Percentiles rank a stretch among this genome's conserved stretches.
Evolutionary conservation across 495 filamentous ascomycete species (phyloP).

Genomic region (Trichoderma reesei): DNA sequence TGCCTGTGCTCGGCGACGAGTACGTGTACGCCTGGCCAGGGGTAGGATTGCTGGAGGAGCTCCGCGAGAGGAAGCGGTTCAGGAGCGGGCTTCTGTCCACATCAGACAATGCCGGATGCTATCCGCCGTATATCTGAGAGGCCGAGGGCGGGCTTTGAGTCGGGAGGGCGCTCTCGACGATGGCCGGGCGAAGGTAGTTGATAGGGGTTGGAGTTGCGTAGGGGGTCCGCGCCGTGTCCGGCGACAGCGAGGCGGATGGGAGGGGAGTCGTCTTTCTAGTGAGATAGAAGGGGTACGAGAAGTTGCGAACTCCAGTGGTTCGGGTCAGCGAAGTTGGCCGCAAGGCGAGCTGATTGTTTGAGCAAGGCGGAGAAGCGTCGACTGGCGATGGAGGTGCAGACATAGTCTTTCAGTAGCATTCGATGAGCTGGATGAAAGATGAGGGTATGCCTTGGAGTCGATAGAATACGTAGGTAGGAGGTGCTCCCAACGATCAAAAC

Average conservation of each 20-base stretch:
- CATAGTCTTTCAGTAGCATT: neutral
- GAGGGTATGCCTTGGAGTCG: neutral
- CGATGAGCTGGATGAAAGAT: neutral
- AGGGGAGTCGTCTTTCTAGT: neutral
- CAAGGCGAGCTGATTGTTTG: neutral
- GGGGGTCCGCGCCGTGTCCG: neutral
- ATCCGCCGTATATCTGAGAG: conserved; percentile 6
- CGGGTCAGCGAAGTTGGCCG: neutral
- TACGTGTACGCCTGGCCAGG: neutral
- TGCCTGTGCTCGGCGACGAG: neutral
- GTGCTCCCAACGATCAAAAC: neutral
- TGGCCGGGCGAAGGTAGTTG: neutral
- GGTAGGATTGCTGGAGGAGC: neutral
- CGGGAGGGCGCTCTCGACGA: neutral
- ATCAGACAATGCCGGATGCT: conserved; percentile 2
- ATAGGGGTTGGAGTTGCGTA: neutral
- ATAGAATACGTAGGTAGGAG: neutral
- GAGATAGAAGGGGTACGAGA: neutral
- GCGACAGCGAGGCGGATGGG: neutral
- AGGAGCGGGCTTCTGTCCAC: neutral
- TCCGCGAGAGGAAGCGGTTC: conserved; percentile 3
- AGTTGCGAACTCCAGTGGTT: neutral
- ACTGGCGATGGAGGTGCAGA: neutral
- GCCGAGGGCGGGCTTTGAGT: neutral
- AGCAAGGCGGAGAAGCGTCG: neutral